Evolutionary conservation across 768 basidiomycete species (phyloP).

Genomic region (Calocybe gangraenosa): DNA sequence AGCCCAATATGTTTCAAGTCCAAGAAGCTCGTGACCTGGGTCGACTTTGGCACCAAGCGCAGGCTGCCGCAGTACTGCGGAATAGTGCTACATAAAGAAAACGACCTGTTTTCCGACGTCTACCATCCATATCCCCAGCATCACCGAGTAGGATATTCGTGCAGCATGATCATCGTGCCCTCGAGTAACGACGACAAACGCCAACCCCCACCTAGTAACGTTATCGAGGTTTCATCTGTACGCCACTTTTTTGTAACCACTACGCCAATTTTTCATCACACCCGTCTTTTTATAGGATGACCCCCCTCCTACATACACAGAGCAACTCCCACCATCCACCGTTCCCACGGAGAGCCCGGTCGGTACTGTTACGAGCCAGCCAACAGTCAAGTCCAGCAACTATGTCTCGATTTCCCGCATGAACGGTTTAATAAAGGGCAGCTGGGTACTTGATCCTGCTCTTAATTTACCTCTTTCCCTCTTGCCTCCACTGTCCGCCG

Average conservation of each 20-base stretch:
- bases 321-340: constrained; percentile 1
- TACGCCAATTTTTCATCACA: not conserved
- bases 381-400: constrained; percentile 28
- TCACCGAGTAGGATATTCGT: not conserved
- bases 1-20: no score
- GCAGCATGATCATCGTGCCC: constrained; percentile 8
- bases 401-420: constrained; percentile 25
- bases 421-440: constrained; percentile 28
- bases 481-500: constrained; percentile 31
- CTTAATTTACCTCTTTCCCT: constrained; percentile 33
- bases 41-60: no score
- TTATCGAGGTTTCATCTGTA: constrained; percentile 4
- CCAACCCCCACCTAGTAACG: not conserved
- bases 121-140: not conserved
- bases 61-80: no score
- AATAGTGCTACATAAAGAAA: no score
- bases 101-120: no score
- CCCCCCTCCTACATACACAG: constrained; percentile 18
- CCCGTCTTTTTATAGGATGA: constrained; percentile 11
- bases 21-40: no score
- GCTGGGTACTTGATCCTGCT: constrained; percentile 40
- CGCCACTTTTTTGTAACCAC: not conserved
- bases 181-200: constrained; percentile 9
- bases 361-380: constrained; percentile 3
- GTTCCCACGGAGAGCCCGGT: no score